These are phyloP conservation scores for Boletus subcaerulescens DNA, from an alignment of 768 basidiomycete species.

Conservation along the genomic window DNA sequence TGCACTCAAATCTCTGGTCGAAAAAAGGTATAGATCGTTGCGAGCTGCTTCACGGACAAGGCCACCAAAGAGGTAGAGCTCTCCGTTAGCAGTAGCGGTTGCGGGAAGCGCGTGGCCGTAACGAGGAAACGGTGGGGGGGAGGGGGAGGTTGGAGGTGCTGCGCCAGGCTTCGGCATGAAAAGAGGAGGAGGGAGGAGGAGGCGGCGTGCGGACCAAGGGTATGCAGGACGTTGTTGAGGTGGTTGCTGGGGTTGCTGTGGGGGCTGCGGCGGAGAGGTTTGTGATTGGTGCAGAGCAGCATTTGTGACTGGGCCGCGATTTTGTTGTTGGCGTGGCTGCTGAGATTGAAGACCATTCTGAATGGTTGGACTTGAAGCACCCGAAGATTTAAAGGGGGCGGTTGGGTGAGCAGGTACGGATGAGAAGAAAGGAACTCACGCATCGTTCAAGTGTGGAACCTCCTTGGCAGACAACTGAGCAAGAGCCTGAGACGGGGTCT, in stretches of 20 bases:
- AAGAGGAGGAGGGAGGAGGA: constrained; percentile 66
- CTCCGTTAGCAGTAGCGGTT: constrained; percentile 71
- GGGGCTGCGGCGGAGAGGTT: constrained; percentile 32
- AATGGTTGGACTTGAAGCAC: constrained; percentile 7
- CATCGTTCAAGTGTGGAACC: constrained; percentile 28
- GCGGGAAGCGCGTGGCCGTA: constrained; percentile 93
- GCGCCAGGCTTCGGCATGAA: constrained; percentile 62
- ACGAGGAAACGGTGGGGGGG: constrained; percentile 90
- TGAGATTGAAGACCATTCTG: constrained; percentile 30
- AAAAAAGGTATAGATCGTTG: constrained; percentile 93
- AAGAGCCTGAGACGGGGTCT: constrained; percentile 66
- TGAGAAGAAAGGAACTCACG: constrained; percentile 31
- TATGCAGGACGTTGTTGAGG: constrained; percentile 58
- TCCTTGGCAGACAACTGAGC: constrained; percentile 49
- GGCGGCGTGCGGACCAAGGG: constrained; percentile 80
- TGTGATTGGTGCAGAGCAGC: constrained; percentile 29
- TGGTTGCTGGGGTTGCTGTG: constrained; percentile 28
- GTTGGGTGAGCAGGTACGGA: constrained; percentile 1
- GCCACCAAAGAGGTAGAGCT: constrained; percentile 95
- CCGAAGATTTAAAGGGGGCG: neutral
- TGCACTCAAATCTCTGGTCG: constrained; percentile 73
- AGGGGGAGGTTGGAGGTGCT: constrained; percentile 61
- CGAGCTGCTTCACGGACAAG: constrained; percentile 86
- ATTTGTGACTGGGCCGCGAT: constrained; percentile 34
- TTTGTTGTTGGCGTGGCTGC: constrained; percentile 37